Evolutionary conservation across 2,329 filamentous ascomycete genomes (phyloP).

Genomic region (Leptoxyphium fumago): DNA sequence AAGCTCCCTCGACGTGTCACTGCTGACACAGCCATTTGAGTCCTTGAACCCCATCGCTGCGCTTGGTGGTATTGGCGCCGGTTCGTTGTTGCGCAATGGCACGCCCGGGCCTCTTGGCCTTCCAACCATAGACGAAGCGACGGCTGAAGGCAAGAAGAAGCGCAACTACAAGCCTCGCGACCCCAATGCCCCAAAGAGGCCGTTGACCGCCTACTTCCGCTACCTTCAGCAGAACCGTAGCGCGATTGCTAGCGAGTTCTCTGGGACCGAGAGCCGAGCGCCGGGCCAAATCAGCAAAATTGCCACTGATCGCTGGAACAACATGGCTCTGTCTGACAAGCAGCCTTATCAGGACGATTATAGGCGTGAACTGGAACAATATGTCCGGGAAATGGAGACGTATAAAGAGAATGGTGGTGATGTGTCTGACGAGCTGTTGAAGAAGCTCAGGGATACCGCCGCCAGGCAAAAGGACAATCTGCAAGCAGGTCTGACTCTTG

Average conservation of each 20-base stretch:
- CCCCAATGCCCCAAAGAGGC: conserved; percentile 87
- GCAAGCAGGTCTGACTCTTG: not conserved
- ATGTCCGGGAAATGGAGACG: conserved; percentile 38
- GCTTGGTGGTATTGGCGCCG: conserved; percentile 12
- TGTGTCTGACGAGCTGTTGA: conserved; percentile 11
- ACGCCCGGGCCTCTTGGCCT: not conserved
- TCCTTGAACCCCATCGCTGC: conserved; percentile 11
- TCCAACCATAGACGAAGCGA: not conserved
- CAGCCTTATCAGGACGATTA: conserved; percentile 48
- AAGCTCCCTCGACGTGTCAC: conserved; percentile 17
- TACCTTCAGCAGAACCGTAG: conserved; percentile 81
- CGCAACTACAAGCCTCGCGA: conserved; percentile 43
- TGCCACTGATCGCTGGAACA: conserved; percentile 71
- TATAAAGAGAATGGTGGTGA: conserved; percentile 39
- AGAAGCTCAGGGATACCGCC: conserved; percentile 24
- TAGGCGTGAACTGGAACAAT: conserved; percentile 39
- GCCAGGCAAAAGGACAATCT: conserved; percentile 5
- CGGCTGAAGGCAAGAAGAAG: conserved; percentile 13
- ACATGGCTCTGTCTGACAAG: conserved; percentile 62
- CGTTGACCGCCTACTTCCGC: conserved; percentile 86
- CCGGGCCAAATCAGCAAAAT: conserved; percentile 82
- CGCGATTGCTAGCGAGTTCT: conserved; percentile 56
- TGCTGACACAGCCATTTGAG: conserved; percentile 16
- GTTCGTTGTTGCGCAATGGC: conserved; percentile 1
- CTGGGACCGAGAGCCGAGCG: conserved; percentile 36